Percentiles rank a stretch among this genome's conserved stretches.
phyloP scores from a whole-genome alignment of 2,329 filamentous ascomycete species.

The Phyllosticta capitalensis region DNA sequence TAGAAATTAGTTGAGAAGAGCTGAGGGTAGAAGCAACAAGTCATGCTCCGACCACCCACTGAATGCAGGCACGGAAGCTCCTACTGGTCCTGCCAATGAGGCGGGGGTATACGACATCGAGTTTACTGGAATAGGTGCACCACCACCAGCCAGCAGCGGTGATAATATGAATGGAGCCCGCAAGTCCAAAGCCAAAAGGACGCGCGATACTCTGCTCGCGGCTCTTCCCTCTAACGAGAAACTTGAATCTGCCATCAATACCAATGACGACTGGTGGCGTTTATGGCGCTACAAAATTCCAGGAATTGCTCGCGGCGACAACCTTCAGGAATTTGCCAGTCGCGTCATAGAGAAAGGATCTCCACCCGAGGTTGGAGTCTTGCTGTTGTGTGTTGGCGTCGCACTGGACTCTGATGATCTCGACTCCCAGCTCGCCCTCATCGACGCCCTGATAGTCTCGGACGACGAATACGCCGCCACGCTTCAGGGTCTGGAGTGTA shows the following conservation, averaged over 20 bases:
- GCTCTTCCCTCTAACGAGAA: constrained; percentile 25
- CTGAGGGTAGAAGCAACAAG: not conserved
- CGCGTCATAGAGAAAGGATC: constrained; percentile 36
- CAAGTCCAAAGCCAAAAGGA: constrained; percentile 23
- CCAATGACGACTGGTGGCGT: constrained; percentile 33
- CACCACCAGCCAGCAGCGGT: not conserved
- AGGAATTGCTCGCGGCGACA: constrained; percentile 31
- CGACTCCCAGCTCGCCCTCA: constrained; percentile 36
- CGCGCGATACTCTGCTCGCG: constrained; percentile 26
- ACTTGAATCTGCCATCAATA: constrained; percentile 17
- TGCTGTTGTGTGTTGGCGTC: constrained; percentile 29
- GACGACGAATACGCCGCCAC: constrained; percentile 43
- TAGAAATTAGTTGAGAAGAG: constrained; percentile 4
- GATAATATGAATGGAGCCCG: not conserved
- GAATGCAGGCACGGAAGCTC: no score
- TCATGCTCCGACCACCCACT: not conserved
- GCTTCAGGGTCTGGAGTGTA: constrained; percentile 44
- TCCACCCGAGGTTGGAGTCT: constrained; percentile 28
- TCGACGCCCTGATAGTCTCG: constrained; percentile 39
- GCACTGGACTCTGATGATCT: constrained; percentile 32
- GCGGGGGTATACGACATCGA: not conserved
- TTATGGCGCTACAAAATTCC: constrained; percentile 33
- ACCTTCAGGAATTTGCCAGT: constrained; percentile 32
- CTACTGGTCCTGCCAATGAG: not conserved
- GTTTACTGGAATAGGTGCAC: not conserved